Base-by-base conservation (phyloP, 805 yeast genomes). In the Saccharomycopsis sp. region DNA sequence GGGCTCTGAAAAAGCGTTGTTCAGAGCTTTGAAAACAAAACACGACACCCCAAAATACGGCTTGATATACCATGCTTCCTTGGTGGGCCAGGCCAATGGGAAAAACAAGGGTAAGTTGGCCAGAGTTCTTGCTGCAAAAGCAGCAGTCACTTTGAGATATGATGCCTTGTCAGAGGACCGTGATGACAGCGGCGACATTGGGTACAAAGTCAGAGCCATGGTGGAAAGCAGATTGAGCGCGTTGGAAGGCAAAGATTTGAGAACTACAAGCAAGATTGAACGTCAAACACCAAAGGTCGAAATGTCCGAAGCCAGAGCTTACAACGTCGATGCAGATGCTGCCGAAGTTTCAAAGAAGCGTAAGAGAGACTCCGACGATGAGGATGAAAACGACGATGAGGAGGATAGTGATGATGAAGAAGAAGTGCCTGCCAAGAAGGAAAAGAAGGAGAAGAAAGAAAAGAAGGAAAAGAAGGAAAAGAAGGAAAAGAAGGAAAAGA, bases 21-120 rank as follows among this genome's bases (percentile, higher is more conserved):
- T 92, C 76, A 81, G 98, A 71, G 98, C 98, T 49, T 77, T 92
- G 59, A 92, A 92, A 73, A 92, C 98, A 46, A 92, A 92, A 67
- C 96, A 88, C 57, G 95, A 92, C 64, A 92, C 98, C 48, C 98
- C 98, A 60, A 92, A 92, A 65, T 92, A 92, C 60, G 98, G 98
- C 70, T 71, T 92, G 56, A 72, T 92, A 53, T 92, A 92, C 71
- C 97, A 92, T 62, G 95, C 97, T 44, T 85, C 96, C 22, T 72
- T 92, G 50, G 94, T 92, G 53, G 98, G 98, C 51, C 96, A 89
- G 72, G 98, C 98, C 45, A 74, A 94, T 38, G 96, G 96, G 66
- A 83, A 83, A 67, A 92, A 92, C 71, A 92, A 92, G 74, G 98
- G 98, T 70, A 92, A 88, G 72, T 86, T 92, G 61, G 97, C 98